Percentiles rank a stretch among this genome's conserved stretches.
Evolutionary conservation across 768 basidiomycete species (phyloP).

Genomic region (Russula compacta): DNA sequence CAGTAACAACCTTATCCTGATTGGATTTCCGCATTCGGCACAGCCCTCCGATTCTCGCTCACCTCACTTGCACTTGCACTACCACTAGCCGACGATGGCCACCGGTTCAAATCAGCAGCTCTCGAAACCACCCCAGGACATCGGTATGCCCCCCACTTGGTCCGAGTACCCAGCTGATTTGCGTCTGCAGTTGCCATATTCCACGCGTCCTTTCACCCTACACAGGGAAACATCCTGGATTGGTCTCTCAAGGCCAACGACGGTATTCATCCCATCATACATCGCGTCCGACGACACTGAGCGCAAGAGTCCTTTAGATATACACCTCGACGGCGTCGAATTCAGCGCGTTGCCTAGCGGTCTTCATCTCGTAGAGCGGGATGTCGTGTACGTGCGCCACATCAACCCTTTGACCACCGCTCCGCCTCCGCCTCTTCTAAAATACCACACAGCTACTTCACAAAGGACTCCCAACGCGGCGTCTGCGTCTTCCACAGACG

Average conservation of each 20-base stretch:
- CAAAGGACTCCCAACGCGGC: constrained; percentile 57
- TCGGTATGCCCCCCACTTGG: neutral
- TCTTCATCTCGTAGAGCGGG: constrained; percentile 67
- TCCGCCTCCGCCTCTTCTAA: neutral
- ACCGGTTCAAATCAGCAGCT: neutral
- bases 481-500: constrained; percentile 69
- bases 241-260: constrained; percentile 68
- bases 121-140: constrained; percentile 8
- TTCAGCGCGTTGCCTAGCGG: constrained; percentile 79
- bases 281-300: neutral
- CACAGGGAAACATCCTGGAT: constrained; percentile 69
- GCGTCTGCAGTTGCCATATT: constrained; percentile 60
- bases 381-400: constrained; percentile 54
- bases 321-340: constrained; percentile 62
- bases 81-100: neutral
- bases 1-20: neutral
- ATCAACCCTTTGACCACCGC: neutral
- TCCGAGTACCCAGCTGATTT: neutral
- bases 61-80: too few species aligned
- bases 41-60: too few species aligned
- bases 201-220: constrained; percentile 79
- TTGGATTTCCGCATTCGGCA: neutral
- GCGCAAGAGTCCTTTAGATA: constrained; percentile 33
- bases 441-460: constrained; percentile 50
- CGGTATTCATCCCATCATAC: constrained; percentile 32